These are phyloP conservation scores for Verbena officinalis DNA, from an alignment of 257 asterid species.

Conservation along the genomic window DNA sequence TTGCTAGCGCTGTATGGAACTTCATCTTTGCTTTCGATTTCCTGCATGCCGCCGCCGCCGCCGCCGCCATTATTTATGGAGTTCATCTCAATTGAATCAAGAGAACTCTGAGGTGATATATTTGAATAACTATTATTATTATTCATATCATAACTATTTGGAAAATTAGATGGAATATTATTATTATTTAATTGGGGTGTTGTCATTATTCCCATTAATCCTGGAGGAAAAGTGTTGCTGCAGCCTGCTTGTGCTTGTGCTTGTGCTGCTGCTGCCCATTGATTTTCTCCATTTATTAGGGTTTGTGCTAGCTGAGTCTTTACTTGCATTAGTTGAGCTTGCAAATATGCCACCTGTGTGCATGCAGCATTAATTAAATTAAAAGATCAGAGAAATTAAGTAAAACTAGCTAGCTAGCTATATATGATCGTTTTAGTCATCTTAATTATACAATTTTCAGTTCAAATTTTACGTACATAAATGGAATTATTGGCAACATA, in stretches of 20 bases:
- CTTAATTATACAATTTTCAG: too few species aligned
- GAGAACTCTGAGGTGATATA: conserved; percentile 68
- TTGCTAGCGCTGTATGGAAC: conserved; percentile 34
- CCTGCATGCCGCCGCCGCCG: too few species aligned
- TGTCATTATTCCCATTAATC: conserved; percentile 32
- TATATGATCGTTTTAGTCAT: too few species aligned
- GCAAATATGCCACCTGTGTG: conserved; percentile 69
- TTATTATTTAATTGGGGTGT: conserved; percentile 13
- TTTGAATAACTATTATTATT: conserved; percentile 24
- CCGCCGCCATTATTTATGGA: conserved; percentile 17
- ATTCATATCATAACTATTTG: conserved; percentile 38
- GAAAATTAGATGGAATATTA: conserved; percentile 3
- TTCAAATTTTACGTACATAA: too few species aligned
- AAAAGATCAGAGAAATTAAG: too few species aligned
- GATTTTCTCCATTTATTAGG: conserved; percentile 29
- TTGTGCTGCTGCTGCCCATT: conserved; percentile 34
- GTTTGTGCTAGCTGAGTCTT: conserved; percentile 68
- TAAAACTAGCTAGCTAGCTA: too few species aligned
- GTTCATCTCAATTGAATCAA: conserved; percentile 52
- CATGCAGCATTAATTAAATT: too few species aligned
- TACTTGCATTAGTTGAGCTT: conserved; percentile 79
- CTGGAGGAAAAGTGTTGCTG: conserved; percentile 4
- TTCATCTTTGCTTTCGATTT: conserved; percentile 34
- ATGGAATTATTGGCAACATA: too few species aligned
- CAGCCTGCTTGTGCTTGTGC: not conserved